A percentile compares a stretch with the other conserved stretches of the same genome.
Conservation (phyloP, 768 basidiomycete genomes). For the Polyporus arcularius region DNA sequence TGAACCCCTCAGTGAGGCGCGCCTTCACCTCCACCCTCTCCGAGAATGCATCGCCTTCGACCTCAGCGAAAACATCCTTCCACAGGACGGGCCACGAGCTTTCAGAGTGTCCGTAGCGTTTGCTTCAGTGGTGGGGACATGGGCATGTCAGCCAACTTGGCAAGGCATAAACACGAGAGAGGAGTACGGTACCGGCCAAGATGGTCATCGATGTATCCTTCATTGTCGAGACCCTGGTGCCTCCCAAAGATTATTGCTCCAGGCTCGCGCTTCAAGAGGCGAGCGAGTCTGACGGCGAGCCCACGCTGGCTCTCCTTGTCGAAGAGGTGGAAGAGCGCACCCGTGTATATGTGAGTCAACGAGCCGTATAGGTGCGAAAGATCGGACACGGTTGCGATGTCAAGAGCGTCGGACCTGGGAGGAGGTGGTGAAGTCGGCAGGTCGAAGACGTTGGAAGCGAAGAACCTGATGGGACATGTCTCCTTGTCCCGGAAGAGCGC, state of each 20-base stretch:
- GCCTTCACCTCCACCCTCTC: slow-evolving; percentile 24
- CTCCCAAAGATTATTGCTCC: slow-evolving; percentile 35
- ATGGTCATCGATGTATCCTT: slow-evolving; percentile 31
- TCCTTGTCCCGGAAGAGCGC: slow-evolving; percentile 29
- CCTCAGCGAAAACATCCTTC: slow-evolving; percentile 28
- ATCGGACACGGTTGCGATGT: slow-evolving; percentile 12
- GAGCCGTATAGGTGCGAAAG: slow-evolving; percentile 28
- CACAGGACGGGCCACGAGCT: slow-evolving; percentile 32
- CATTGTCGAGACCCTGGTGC: slow-evolving; percentile 30
- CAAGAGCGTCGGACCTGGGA: neutral
- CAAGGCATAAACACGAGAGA: neutral
- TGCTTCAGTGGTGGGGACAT: slow-evolving; percentile 8
- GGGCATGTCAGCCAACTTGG: neutral
- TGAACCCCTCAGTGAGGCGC: slow-evolving; percentile 17
- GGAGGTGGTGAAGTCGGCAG: neutral
- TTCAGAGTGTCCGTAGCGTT: slow-evolving; percentile 33
- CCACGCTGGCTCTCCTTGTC: slow-evolving; percentile 35
- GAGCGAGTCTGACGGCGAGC: slow-evolving; percentile 31
- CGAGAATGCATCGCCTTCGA: slow-evolving; percentile 27
- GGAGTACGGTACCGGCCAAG: slow-evolving; percentile 20
- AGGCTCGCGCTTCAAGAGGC: slow-evolving; percentile 24
- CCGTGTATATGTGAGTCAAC: slow-evolving; percentile 33
- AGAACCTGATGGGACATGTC: slow-evolving; percentile 30
- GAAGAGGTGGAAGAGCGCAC: slow-evolving; percentile 39
- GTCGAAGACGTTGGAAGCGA: slow-evolving; percentile 33